Evolutionary conservation across 768 basidiomycete genomes (phyloP), one percentile per base, ranked within the genome.

Genomic region (Floccularia luteovirens): DNA sequence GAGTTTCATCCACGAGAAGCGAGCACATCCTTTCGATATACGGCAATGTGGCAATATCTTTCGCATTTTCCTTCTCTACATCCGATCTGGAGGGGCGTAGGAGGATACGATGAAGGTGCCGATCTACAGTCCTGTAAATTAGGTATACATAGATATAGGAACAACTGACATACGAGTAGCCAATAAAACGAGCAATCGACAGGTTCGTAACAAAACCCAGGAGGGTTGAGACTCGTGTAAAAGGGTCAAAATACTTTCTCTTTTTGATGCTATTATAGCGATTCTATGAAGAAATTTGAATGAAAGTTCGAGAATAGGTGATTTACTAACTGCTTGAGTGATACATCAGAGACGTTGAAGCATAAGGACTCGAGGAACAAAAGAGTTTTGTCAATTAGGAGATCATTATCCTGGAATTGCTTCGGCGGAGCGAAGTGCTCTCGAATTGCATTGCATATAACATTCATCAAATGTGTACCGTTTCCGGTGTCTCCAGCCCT

Each of bases 311-410:
- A 10, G 42, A 8, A 20, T 41, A 21, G 17, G 35, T 22, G 20
- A 36, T 16, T 16, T n/a, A 47, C 60, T 8, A 46, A 69, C 73
- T 52, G 59, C 12, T 63, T 49, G 20, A 67, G 61, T 5, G 62
- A 47, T 10, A 74, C 70, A 11, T 70, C 66, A 1, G 69, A 57
- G 21, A 63, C 52, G 41, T 63, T 63, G 63, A 70, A 75, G 40
- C 69, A 70, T 22, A 85, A 46, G 0, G 67, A 62, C 50, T 84
- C 78, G 11, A 83, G 56, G 11, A 86, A 59, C 5, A 59, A 59
- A 1, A 78, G 40, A 0, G 59, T 58, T 46, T 72, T 69, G 27
- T 47, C 53, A 19, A 63, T 70, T 3, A 82, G 58, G 14, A 45
- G 36, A 28, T 56, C 57, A 2, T 53, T 50, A 11, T 56, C 45